phyloP scores from a whole-genome alignment of 352 stramenopile genomes.

The Pilasporangium apinafurcum region DNA sequence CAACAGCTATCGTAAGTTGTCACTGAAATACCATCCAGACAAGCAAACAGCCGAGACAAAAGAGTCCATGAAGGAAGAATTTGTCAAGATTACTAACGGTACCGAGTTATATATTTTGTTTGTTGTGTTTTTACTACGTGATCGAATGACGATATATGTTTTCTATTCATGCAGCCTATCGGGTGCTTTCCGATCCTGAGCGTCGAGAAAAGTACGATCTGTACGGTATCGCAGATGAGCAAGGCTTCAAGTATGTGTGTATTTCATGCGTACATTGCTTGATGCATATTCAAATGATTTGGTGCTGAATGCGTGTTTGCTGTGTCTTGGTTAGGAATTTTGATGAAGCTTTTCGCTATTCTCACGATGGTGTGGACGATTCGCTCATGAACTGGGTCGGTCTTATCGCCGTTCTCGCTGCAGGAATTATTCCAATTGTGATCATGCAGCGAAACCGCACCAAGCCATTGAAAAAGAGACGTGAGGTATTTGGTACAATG shows the following conservation, averaged over 20 bases:
- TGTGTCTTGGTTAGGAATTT: conserved; percentile 49
- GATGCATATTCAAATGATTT: not conserved
- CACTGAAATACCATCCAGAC: conserved; percentile 93
- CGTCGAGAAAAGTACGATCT: conserved; percentile 75
- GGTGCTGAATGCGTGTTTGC: not conserved
- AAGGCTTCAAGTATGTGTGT: conserved; percentile 61
- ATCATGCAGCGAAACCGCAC: conserved; percentile 70
- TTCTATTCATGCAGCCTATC: conserved; percentile 36
- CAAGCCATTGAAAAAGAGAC: conserved; percentile 65
- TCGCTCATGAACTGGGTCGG: conserved; percentile 68
- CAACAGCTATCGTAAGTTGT: conserved; percentile 90
- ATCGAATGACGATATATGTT: not conserved
- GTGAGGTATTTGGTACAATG: conserved; percentile 39
- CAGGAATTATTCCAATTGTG: conserved; percentile 55
- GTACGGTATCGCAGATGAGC: conserved; percentile 71
- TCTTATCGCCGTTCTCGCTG: conserved; percentile 38
- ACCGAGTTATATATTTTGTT: not conserved
- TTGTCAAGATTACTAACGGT: conserved; percentile 80
- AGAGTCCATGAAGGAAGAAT: conserved; percentile 56
- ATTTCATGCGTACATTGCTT: not conserved
- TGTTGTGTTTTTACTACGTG: not conserved
- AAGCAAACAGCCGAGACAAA: conserved; percentile 80
- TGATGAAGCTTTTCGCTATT: conserved; percentile 64
- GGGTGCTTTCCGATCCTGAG: conserved; percentile 65
- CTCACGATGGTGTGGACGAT: conserved; percentile 61